These are phyloP conservation scores for Aureobasidium subglaciale DNA, from an alignment of 2,329 filamentous ascomycete genomes.

Conservation along the genomic window DNA sequence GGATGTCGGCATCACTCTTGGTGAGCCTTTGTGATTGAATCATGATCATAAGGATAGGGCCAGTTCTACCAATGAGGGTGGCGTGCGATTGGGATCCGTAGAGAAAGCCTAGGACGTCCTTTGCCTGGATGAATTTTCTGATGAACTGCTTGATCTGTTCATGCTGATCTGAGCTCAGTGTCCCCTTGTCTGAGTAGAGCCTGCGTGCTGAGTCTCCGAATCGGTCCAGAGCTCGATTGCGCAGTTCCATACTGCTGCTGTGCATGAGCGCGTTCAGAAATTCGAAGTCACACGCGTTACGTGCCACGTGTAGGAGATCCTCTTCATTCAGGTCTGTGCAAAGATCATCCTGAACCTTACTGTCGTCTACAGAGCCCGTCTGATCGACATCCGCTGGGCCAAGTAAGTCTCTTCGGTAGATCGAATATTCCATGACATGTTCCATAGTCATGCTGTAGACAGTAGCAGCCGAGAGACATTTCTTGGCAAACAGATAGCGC, in stretches of 20 bases:
- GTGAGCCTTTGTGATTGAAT: slow-evolving; percentile 74
- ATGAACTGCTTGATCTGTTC: slow-evolving; percentile 57
- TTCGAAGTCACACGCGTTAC: slow-evolving; percentile 62
- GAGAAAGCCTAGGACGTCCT: slow-evolving; percentile 75
- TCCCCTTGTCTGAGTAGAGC: slow-evolving; percentile 46
- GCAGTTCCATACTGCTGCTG: slow-evolving; percentile 84
- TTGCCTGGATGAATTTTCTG: slow-evolving; percentile 60
- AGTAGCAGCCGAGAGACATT: not conserved
- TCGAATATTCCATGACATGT: not conserved
- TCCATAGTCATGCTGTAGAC: not conserved
- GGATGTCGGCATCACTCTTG: slow-evolving; percentile 62
- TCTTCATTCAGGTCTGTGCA: not conserved
- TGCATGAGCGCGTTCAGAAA: slow-evolving; percentile 65
- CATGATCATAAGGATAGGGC: slow-evolving; percentile 81
- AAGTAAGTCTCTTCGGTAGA: slow-evolving; percentile 12
- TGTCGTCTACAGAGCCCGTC: too few relatives aligned
- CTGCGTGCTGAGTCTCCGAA: slow-evolving; percentile 65
- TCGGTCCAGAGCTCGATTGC: slow-evolving; percentile 67
- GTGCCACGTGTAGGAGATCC: slow-evolving; percentile 11
- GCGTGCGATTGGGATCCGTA: slow-evolving; percentile 87
- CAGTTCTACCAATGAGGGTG: slow-evolving; percentile 73
- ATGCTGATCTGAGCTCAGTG: slow-evolving; percentile 29
- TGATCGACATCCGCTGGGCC: slow-evolving; percentile 18
- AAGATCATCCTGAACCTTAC: too few relatives aligned
- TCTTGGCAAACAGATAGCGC: not conserved